Percentiles rank a stretch among this genome's conserved stretches.
phyloP scores from a whole-genome alignment of 129 eudicot species.

The Flaveria trinervia region DNA sequence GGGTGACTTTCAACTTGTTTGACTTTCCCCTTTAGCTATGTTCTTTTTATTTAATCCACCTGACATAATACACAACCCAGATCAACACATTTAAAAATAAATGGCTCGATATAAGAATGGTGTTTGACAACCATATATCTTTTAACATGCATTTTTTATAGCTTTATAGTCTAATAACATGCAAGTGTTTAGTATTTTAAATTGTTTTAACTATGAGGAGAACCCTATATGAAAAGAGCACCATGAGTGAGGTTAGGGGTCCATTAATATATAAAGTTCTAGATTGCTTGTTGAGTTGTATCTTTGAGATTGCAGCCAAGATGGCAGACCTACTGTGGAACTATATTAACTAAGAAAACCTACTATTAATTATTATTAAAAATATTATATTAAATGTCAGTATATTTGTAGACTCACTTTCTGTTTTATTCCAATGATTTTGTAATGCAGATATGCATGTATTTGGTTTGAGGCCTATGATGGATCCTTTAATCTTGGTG shows the following conservation, averaged over 20 bases:
- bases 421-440: slow-evolving; percentile 10
- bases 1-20: not conserved
- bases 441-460: slow-evolving; percentile 77
- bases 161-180: not conserved
- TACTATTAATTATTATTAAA: not conserved
- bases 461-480: slow-evolving; percentile 80
- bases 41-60: not conserved
- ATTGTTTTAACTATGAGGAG: not conserved
- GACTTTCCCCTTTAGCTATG: not conserved
- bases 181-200: not conserved
- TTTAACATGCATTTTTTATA: not conserved
- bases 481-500: slow-evolving; percentile 81
- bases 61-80: not conserved
- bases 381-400: not conserved
- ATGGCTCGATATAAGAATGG: not conserved
- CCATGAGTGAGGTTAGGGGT: not conserved
- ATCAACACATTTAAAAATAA: not conserved
- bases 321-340: not conserved
- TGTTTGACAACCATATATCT: not conserved
- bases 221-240: not conserved
- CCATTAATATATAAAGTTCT: not conserved
- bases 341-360: not conserved
- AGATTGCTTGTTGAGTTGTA: not conserved
- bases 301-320: not conserved
- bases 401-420: slow-evolving; percentile 23